Percentiles rank a stretch among this genome's conserved stretches.
Evolutionary conservation across 768 basidiomycete species (phyloP).

Genomic region (Tephrocybe sp.): DNA sequence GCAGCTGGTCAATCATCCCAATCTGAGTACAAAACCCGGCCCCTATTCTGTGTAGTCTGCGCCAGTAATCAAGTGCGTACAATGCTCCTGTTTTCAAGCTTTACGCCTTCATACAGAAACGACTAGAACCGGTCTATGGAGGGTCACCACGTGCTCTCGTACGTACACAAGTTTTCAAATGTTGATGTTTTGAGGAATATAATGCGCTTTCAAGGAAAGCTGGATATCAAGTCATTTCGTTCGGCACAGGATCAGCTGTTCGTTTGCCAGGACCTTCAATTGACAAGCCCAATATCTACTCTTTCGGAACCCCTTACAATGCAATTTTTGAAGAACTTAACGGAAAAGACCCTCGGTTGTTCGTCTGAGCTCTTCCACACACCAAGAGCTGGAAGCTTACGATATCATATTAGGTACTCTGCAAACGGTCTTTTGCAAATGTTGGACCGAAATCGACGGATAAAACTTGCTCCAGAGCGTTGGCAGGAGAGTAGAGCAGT

Average conservation of each 20-base stretch:
- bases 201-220: constrained; percentile 63
- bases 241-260: constrained; percentile 95
- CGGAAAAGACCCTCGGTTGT: constrained; percentile 83
- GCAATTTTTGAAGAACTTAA: constrained; percentile 90
- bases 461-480: constrained; percentile 92
- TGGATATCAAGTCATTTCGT: constrained; percentile 88
- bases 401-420: constrained; percentile 61
- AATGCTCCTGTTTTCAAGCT: constrained; percentile 4
- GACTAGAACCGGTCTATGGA: constrained; percentile 96
- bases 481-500: constrained; percentile 92
- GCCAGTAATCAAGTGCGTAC: constrained; percentile 92
- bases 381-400: constrained; percentile 6
- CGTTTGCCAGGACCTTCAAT: constrained; percentile 94
- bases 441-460: constrained; percentile 91
- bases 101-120: constrained; percentile 20
- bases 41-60: constrained; percentile 96
- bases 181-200: background rate
- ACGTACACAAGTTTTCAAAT: constrained; percentile 31
- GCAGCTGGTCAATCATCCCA: background rate
- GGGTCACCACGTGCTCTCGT: constrained; percentile 90
- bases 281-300: constrained; percentile 96
- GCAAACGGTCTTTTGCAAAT: constrained; percentile 94
- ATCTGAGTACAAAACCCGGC: constrained; percentile 59
- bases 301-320: constrained; percentile 97
- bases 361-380: constrained; percentile 29